Evolutionary conservation across 2,329 filamentous ascomycete species (phyloP).

Genomic region (Elsinoe necatrix): DNA sequence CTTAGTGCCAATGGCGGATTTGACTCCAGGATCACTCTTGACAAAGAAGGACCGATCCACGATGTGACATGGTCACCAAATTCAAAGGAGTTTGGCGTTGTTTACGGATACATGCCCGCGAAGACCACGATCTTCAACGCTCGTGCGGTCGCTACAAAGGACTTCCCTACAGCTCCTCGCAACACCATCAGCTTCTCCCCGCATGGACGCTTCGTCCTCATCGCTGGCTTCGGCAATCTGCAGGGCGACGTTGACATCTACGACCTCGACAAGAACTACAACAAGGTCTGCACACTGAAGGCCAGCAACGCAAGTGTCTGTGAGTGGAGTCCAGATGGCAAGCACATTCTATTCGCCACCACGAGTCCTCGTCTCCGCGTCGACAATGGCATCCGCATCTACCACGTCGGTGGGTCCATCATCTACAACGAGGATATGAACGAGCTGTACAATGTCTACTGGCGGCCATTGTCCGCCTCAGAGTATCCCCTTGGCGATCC

Average conservation of each 20-base stretch:
- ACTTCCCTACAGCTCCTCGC: conserved; percentile 75
- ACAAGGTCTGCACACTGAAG: conserved; percentile 88
- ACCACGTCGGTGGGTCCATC: conserved; percentile 78
- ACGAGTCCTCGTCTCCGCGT: conserved; percentile 91
- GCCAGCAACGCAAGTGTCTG: conserved; percentile 93
- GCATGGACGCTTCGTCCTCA: conserved; percentile 81
- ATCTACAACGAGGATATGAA: conserved; percentile 96
- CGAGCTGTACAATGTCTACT: conserved; percentile 80
- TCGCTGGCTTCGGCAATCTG: conserved; percentile 95
- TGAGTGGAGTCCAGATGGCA: conserved; percentile 94
- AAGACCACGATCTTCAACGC: conserved; percentile 98
- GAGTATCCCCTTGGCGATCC: conserved; percentile 60
- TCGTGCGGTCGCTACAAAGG: conserved; percentile 72
- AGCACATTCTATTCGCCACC: conserved; percentile 93
- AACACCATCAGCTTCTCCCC: conserved; percentile 96
- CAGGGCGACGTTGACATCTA: conserved; percentile 97
- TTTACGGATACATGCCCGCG: conserved; percentile 98
- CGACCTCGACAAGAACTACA: conserved; percentile 87
- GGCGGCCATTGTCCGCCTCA: conserved; percentile 66
- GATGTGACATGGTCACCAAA: conserved; percentile 98
- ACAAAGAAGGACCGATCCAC: conserved; percentile 96
- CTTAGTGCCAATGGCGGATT: conserved; percentile 85
- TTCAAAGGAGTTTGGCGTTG: conserved; percentile 93
- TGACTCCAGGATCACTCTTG: conserved; percentile 81
- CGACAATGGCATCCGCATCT: conserved; percentile 92